Conservation (phyloP, 352 stramenopile species). For the Phytopythium boreale region DNA sequence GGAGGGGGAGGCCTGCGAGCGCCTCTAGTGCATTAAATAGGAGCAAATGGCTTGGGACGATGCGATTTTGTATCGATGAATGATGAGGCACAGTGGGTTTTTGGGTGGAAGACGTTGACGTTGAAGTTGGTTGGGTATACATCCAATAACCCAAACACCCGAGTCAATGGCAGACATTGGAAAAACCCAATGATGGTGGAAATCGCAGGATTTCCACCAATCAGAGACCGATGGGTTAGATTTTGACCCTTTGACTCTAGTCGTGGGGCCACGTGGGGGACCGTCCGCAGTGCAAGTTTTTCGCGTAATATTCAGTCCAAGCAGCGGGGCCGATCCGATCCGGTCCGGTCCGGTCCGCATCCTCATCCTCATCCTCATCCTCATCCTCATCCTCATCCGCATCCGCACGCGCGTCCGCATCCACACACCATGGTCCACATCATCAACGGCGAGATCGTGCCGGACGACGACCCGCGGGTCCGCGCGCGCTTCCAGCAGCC, state of each 20-base stretch:
- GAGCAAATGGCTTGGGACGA: background rate
- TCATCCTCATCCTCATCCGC: background rate
- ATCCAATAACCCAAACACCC: background rate
- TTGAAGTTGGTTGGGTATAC: constrained; percentile 4
- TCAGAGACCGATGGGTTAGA: background rate
- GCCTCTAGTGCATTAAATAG: background rate
- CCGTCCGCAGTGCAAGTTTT: background rate
- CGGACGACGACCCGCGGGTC: constrained; percentile 79
- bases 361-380: constrained; percentile 1
- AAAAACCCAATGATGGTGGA: too few species aligned
- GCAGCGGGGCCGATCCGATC: background rate
- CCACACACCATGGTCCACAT: constrained; percentile 74
- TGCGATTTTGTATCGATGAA: background rate
- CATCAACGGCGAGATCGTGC: constrained; percentile 86
- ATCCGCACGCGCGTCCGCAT: background rate
- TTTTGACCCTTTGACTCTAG: background rate
- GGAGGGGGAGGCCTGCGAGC: background rate
- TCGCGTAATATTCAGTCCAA: background rate
- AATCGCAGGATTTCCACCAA: background rate
- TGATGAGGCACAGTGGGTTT: background rate
- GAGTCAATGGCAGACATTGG: too few species aligned
- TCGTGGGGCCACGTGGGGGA: background rate
- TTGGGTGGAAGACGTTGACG: background rate
- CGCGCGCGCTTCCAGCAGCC: constrained; percentile 24
- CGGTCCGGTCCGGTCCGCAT: background rate